Percentiles rank a stretch among this genome's conserved stretches.
Conservation (phyloP, 176 grass and related monocot genomes). For the Oryza brachyantha region DNA sequence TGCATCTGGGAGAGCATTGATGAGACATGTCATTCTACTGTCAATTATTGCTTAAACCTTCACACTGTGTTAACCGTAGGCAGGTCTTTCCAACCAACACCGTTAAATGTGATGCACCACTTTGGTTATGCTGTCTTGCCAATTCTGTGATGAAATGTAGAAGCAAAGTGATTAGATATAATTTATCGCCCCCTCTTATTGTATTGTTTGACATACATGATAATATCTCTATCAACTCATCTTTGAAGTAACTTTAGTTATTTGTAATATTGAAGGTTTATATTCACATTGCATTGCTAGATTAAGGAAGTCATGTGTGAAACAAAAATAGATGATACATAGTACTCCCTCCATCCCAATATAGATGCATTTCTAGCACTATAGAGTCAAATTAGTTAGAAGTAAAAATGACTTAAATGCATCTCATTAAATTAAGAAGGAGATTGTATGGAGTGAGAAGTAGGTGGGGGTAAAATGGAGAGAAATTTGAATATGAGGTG, state of each 20-base stretch:
- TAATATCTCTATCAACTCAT: neutral
- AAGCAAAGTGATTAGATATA: conserved; percentile 7
- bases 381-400: no score
- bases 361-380: no score
- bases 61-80: neutral
- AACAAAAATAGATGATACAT: neutral
- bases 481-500: no score
- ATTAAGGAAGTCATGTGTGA: neutral
- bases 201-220: neutral
- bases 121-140: neutral
- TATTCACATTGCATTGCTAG: neutral
- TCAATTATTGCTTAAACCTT: neutral
- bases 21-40: neutral
- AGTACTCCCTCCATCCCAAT: no score
- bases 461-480: no score
- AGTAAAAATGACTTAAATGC: no score
- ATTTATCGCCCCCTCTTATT: neutral
- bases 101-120: neutral
- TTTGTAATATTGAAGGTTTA: neutral
- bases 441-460: no score
- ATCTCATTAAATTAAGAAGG: no score
- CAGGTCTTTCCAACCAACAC: conserved; percentile 11
- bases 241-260: neutral
- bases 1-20: neutral
- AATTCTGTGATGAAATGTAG: conserved; percentile 22